These are phyloP conservation scores for Globisporangium emineosum DNA, from an alignment of 352 stramenopile genomes.

Conservation along the genomic window DNA sequence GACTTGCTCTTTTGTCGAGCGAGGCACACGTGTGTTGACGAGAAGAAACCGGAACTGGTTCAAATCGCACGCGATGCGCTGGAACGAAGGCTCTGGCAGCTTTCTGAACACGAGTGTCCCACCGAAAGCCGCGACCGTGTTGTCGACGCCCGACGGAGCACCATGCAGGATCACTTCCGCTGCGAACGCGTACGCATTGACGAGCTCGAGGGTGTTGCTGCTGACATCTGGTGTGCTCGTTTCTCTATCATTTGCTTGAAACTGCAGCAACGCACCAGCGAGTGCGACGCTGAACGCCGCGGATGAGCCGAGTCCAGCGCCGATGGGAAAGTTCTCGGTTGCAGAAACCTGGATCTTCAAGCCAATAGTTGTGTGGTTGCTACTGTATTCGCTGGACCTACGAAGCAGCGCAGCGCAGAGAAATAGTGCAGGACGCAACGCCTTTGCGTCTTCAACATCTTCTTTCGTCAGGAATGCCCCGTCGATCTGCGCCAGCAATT, in stretches of 20 bases:
- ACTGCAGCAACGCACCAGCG: conserved; percentile 51
- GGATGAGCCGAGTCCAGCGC: conserved; percentile 90
- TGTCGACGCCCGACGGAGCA: conserved; percentile 89
- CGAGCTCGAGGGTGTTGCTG: conserved; percentile 26
- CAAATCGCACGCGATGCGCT: conserved; percentile 44
- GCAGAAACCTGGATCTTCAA: conserved; percentile 49
- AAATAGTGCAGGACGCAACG: conserved; percentile 54
- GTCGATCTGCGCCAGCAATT: conserved; percentile 49
- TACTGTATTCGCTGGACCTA: conserved; percentile 26
- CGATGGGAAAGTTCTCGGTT: conserved; percentile 60
- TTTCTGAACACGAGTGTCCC: conserved; percentile 84
- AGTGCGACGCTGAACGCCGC: conserved; percentile 88
- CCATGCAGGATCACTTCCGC: conserved; percentile 90
- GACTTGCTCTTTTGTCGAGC: conserved; percentile 86
- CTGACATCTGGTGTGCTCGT: too few species aligned
- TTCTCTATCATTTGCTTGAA: conserved; percentile 9
- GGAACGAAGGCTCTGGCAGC: conserved; percentile 38
- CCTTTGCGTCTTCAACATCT: conserved; percentile 28
- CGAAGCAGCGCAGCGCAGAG: conserved; percentile 57
- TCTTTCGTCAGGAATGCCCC: conserved; percentile 42
- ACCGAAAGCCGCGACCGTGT: conserved; percentile 88
- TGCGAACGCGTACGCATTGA: conserved; percentile 88
- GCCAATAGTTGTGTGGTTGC: conserved; percentile 19
- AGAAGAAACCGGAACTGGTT: conserved; percentile 83
- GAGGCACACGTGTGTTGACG: conserved; percentile 89